phyloP scores from a whole-genome alignment of 139 green algal genomes.

The Chlamydomonas sphaeroides region DNA sequence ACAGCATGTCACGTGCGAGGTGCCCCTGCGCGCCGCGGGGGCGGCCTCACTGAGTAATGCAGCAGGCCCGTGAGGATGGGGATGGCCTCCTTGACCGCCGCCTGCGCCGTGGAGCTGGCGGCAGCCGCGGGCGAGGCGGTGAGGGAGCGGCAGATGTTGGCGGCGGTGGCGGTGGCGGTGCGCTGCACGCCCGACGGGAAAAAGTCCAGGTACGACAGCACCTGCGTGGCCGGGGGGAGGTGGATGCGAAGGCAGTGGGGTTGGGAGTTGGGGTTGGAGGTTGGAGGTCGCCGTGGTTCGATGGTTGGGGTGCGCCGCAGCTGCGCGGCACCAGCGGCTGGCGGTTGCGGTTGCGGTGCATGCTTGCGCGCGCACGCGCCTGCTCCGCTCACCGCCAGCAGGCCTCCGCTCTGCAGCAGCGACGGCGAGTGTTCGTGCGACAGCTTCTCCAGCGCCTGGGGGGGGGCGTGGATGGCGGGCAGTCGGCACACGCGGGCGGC shows the following conservation, averaged over 20 bases:
- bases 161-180: slow-evolving; percentile 87
- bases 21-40: too few relatives aligned
- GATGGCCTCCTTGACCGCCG: slow-evolving; percentile 71
- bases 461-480: too few relatives aligned
- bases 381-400: slow-evolving; percentile 77
- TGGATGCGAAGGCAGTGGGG: not conserved
- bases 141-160: slow-evolving; percentile 87
- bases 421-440: slow-evolving; percentile 84
- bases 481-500: too few relatives aligned
- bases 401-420: slow-evolving; percentile 81
- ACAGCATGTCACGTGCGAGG: too few relatives aligned
- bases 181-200: slow-evolving; percentile 95
- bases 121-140: slow-evolving; percentile 55
- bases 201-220: slow-evolving; percentile 96
- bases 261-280: too few relatives aligned
- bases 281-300: too few relatives aligned
- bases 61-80: slow-evolving; percentile 92
- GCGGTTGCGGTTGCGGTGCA: too few relatives aligned
- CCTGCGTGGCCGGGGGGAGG: slow-evolving; percentile 8
- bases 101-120: not conserved
- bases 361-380: too few relatives aligned
- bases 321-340: too few relatives aligned
- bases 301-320: too few relatives aligned
- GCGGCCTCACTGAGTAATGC: slow-evolving; percentile 68
- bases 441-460: slow-evolving; percentile 95